Percentiles rank a stretch among this genome's conserved stretches.
These are phyloP conservation scores for Achlya hypogyna DNA, from an alignment of 352 stramenopile genomes.

Conservation along the genomic window DNA sequence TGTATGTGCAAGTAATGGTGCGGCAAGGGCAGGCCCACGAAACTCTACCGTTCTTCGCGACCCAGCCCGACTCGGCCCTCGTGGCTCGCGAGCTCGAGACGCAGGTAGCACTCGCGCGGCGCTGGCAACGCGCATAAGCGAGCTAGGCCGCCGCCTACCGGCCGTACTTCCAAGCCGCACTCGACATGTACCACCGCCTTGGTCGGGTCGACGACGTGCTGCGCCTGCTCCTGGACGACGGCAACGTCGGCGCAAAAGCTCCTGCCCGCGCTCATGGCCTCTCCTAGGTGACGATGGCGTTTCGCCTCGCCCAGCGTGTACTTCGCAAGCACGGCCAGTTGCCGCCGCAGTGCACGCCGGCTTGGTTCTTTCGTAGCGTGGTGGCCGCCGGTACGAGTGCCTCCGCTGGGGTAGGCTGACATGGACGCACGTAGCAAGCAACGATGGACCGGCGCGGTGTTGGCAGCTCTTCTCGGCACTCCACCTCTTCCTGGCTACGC, in stretches of 20 bases:
- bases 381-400: background rate
- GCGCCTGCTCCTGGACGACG: background rate
- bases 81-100: background rate
- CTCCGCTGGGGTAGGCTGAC: background rate
- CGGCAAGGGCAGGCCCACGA: background rate
- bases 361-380: conserved; percentile 6
- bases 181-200: conserved; percentile 16
- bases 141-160: background rate
- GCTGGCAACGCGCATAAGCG: too few species aligned
- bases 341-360: background rate
- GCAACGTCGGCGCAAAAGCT: background rate
- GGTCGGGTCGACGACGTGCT: conserved; percentile 8
- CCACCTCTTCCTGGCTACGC: background rate
- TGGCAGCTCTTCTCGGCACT: background rate
- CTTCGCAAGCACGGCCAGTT: background rate
- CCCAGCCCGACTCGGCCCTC: background rate
- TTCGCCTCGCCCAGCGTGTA: background rate
- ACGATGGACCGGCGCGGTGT: background rate
- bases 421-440: background rate
- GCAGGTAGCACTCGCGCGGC: background rate
- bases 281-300: conserved; percentile 1
- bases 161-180: background rate
- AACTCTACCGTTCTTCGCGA: background rate
- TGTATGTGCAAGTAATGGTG: conserved; percentile 4
- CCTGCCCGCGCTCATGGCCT: background rate